Conservation (phyloP, 352 stramenopile genomes). For the Albugo laibachii region DNA sequence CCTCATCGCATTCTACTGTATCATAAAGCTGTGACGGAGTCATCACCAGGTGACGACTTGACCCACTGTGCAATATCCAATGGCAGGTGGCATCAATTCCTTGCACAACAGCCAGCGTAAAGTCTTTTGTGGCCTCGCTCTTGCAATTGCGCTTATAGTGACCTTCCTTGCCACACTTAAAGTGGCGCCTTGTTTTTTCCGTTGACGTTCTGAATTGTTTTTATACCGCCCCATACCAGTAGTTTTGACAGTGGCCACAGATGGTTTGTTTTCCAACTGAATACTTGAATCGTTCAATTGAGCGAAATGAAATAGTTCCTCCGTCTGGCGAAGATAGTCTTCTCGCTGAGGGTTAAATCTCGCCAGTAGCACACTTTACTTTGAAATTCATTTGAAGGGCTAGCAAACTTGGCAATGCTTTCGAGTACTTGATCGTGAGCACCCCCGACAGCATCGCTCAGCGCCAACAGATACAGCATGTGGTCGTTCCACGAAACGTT, state of each 20-base stretch:
- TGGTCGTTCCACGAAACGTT: not conserved
- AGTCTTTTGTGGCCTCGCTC: not conserved
- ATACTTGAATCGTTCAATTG: not conserved
- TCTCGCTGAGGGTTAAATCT: not conserved
- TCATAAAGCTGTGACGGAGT: not conserved
- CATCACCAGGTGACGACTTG: not conserved
- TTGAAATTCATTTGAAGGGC: conserved; percentile 2
- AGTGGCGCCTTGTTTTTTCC: not conserved
- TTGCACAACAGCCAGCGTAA: not conserved
- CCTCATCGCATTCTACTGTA: not conserved
- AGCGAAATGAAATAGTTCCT: conserved; percentile 2
- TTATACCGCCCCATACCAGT: no score
- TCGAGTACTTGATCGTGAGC: not conserved
- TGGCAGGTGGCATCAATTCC: no score
- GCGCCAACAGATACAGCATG: not conserved
- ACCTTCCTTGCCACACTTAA: not conserved
- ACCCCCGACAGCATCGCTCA: not conserved
- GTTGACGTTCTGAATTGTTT: not conserved
- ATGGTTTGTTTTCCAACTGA: not conserved
- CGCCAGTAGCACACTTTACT: conserved; percentile 3
- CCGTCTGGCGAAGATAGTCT: not conserved
- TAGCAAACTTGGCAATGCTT: conserved; percentile 2
- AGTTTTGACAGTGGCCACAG: no score
- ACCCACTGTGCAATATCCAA: not conserved
- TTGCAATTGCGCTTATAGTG: not conserved